phyloP scores from a whole-genome alignment of 75 land plant species.

The Adiantum capillusveneris region DNA sequence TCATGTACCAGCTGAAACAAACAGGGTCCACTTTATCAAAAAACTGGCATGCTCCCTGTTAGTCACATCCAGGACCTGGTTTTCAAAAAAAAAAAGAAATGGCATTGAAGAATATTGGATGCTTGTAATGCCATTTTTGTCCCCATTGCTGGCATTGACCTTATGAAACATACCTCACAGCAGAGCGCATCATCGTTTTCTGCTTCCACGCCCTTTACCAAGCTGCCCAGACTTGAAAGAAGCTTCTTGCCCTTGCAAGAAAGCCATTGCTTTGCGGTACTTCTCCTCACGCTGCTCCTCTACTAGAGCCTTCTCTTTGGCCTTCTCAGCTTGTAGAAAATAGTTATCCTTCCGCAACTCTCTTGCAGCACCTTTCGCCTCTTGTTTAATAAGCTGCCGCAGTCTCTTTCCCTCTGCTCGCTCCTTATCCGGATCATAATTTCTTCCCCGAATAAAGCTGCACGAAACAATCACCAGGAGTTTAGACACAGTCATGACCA shows the following conservation, averaged over 20 bases:
- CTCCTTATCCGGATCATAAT: constrained; percentile 91
- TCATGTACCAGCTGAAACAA: too few relatives aligned
- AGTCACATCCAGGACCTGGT: too few relatives aligned
- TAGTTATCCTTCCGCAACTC: constrained; percentile 85
- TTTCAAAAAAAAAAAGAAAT: too few relatives aligned
- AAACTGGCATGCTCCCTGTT: too few relatives aligned
- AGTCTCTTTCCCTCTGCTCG: constrained; percentile 71
- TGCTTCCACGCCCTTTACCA: constrained; percentile 65
- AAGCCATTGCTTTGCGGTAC: constrained; percentile 68
- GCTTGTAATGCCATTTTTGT: too few relatives aligned
- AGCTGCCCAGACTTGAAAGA: constrained; percentile 89
- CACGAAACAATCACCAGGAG: too few relatives aligned
- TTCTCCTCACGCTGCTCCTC: constrained; percentile 75
- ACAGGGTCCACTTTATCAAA: too few relatives aligned
- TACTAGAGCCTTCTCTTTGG: constrained; percentile 31
- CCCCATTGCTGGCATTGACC: too few relatives aligned
- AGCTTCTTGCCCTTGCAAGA: constrained; percentile 88
- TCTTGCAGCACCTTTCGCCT: constrained; percentile 79
- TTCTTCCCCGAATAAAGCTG: constrained; percentile 90
- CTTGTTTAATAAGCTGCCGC: constrained; percentile 45
- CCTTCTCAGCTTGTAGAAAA: constrained; percentile 61
- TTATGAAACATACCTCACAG: too few relatives aligned
- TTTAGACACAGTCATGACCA: too few relatives aligned
- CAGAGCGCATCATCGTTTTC: constrained; percentile 21
- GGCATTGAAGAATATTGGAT: too few relatives aligned